These are phyloP conservation scores for Geotrichum ghanense DNA, from an alignment of 805 yeast species.

Conservation along the genomic window DNA sequence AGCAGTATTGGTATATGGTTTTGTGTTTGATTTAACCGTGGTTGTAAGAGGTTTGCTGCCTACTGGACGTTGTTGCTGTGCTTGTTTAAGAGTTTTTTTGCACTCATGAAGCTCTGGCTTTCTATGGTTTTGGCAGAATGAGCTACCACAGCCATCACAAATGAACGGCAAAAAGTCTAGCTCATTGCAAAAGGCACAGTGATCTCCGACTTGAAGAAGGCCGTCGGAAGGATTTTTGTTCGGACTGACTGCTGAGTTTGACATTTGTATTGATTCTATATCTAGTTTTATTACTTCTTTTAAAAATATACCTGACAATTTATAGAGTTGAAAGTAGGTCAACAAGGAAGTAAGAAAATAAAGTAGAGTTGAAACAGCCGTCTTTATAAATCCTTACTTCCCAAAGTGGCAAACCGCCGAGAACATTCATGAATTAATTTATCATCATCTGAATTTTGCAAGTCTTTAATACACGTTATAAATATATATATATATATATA, in stretches of 20 bases:
- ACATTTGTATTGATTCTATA: no score
- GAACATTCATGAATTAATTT: neutral
- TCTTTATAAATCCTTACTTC: no score
- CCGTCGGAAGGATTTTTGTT: constrained; percentile 14
- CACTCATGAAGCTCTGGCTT: constrained; percentile 26
- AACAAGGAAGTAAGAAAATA: no score
- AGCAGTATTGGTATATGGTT: neutral
- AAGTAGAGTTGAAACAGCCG: no score
- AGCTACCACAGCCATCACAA: constrained; percentile 27
- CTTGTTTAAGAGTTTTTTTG: constrained; percentile 4
- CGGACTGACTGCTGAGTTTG: no score
- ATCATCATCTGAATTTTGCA: neutral
- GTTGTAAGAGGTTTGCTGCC: neutral
- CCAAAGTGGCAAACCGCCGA: neutral
- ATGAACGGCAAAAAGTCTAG: constrained; percentile 33
- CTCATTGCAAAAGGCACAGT: constrained; percentile 28
- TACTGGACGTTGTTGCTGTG: constrained; percentile 2
- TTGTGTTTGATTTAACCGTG: constrained; percentile 1
- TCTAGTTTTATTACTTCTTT: no score
- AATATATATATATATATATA: neutral
- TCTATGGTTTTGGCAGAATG: constrained; percentile 29
- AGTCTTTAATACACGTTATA: neutral
- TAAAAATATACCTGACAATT: no score
- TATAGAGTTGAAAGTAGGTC: no score
- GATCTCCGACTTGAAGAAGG: constrained; percentile 28